Base-by-base conservation (phyloP, 2,329 filamentous ascomycete genomes). In the Magnaporthiopsis rhizophila region DNA sequence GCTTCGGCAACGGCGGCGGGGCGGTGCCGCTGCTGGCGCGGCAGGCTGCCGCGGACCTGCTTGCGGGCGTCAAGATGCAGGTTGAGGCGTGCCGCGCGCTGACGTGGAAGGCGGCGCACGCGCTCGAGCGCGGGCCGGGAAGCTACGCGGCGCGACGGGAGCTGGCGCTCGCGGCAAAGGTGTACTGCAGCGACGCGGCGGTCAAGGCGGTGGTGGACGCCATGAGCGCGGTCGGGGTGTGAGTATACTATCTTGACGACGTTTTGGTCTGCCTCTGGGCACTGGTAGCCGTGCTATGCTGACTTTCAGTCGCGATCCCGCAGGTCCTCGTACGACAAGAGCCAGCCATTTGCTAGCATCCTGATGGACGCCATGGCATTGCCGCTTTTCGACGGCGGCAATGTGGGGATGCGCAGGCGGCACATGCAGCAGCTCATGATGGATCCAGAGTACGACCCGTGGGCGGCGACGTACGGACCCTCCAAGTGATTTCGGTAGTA, bases 181-280 rank as follows among this genome's bases (percentile, higher is more conserved):
- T 84, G 0, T 82, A 76, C 66, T 79, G 78, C 57, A 80, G 77
- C 2, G 82, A 84, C 65, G 72, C 74, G 28, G 78, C 79, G 2
- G 79, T 82, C 0, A 77, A 79, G 65, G 76, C 73, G 8, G 76
- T 81, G 3, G 72, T 76, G 62, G 80, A 83, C 63, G 79, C 77
- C 4, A 84, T 84, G 67, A 78, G 78, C 64, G 77, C 76, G 7
- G 80, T 85, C 21, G 83, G 83, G 45, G 76, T 84, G 77, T 74
- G 63, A 71, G 72, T 69, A 38, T 69, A 38, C 4, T 18, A 36
- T 38, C 11, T 38, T 38, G 36, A 12, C 7, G 36, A 38, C 13
- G 36, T 18, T 18, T 5, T 3, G 36, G 36, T 18, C 13, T 5
- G 36, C 13, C 1, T 36, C 5, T 18, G 15, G 36, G 15, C 13